A percentile compares a stretch with the other conserved stretches of the same genome.
phyloP scores from a whole-genome alignment of 208 protist species.

The Wallacemonas sp. region DNA sequence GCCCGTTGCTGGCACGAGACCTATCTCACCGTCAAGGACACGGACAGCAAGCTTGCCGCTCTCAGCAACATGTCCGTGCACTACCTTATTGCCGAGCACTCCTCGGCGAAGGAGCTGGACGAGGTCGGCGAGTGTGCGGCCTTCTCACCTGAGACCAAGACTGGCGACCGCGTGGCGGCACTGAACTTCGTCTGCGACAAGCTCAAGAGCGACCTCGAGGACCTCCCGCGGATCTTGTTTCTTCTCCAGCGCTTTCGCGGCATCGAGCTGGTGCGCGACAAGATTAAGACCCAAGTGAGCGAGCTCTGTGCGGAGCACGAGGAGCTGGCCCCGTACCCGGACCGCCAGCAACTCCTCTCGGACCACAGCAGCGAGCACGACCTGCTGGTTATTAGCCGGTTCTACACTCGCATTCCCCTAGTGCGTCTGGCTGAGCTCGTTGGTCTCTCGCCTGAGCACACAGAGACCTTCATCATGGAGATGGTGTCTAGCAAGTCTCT shows the following conservation, averaged over 20 bases:
- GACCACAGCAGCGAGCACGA: conserved; percentile 96
- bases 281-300: conserved; percentile 49
- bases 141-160: conserved; percentile 69
- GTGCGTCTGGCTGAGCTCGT: conserved; percentile 91
- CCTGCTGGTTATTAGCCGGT: conserved; percentile 93
- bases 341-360: conserved; percentile 72
- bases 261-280: conserved; percentile 87
- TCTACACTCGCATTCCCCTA: conserved; percentile 94
- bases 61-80: conserved; percentile 82
- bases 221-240: conserved; percentile 66
- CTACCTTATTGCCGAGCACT: conserved; percentile 83
- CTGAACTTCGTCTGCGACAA: conserved; percentile 49
- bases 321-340: conserved; percentile 59
- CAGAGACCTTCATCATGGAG: conserved; percentile 92
- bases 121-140: conserved; percentile 79
- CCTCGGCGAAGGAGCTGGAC: conserved; percentile 78
- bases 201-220: conserved; percentile 71
- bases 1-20: conserved; percentile 93
- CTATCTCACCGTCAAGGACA: conserved; percentile 85
- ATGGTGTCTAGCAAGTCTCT: conserved; percentile 92
- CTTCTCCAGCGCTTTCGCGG: conserved; percentile 84
- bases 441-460: conserved; percentile 81
- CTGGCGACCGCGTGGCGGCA: conserved; percentile 51
- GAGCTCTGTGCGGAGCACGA: conserved; percentile 69
- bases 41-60: conserved; percentile 68